These are phyloP conservation scores for Aspergillus thermomutatus DNA, from an alignment of 2,329 filamentous ascomycete species.

Conservation along the genomic window DNA sequence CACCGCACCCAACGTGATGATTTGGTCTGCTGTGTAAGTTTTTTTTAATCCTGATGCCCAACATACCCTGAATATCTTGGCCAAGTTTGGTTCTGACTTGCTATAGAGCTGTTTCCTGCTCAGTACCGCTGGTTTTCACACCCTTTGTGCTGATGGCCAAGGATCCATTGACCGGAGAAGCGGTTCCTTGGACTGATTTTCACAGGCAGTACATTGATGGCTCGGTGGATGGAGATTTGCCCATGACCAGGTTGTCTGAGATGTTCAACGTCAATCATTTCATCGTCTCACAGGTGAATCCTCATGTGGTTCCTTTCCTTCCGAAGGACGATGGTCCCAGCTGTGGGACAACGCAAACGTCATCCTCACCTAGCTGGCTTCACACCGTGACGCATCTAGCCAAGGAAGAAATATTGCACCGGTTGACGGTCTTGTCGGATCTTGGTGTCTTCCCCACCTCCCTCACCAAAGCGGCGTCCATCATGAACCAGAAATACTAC, in stretches of 20 bases:
- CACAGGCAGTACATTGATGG: slow-evolving; percentile 89
- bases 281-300: slow-evolving; percentile 95
- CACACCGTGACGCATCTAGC: slow-evolving; percentile 67
- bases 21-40: slow-evolving; percentile 83
- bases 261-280: slow-evolving; percentile 99
- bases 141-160: slow-evolving; percentile 78
- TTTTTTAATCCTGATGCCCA: background rate
- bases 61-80: background rate
- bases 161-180: slow-evolving; percentile 73
- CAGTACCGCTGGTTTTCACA: slow-evolving; percentile 81
- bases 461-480: slow-evolving; percentile 72
- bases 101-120: slow-evolving; percentile 77
- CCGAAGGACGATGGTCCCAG: slow-evolving; percentile 62
- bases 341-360: slow-evolving; percentile 27
- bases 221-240: slow-evolving; percentile 89
- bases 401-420: slow-evolving; percentile 74
- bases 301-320: slow-evolving; percentile 85
- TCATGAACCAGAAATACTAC: slow-evolving; percentile 86
- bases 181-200: slow-evolving; percentile 79
- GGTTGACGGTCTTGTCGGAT: slow-evolving; percentile 76
- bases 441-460: slow-evolving; percentile 76
- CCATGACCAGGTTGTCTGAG: slow-evolving; percentile 82
- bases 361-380: slow-evolving; percentile 53
- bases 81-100: slow-evolving; percentile 9
- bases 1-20: slow-evolving; percentile 88